Conservation (phyloP, 2,329 filamentous ascomycete species). For the Pseudogymnoascus sp. region DNA sequence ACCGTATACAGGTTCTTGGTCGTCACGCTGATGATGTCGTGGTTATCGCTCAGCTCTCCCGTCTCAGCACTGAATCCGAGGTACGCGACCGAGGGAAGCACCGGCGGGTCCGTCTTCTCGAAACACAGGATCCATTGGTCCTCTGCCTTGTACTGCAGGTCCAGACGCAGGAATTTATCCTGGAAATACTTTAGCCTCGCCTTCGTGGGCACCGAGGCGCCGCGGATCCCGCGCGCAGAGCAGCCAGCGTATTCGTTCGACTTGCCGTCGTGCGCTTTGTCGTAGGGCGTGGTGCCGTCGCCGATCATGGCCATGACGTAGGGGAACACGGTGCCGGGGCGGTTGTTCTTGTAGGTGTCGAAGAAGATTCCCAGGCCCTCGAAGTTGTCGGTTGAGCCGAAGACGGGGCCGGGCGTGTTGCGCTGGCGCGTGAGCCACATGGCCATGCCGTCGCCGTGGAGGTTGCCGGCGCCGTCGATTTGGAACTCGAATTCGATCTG, state of each 20-base stretch:
- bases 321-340: conserved; percentile 88
- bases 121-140: conserved; percentile 89
- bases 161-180: conserved; percentile 82
- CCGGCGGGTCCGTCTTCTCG: conserved; percentile 59
- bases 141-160: conserved; percentile 89
- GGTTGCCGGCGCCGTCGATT: conserved; percentile 77
- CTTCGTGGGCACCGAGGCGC: conserved; percentile 71
- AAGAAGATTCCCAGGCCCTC: conserved; percentile 89
- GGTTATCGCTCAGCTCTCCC: conserved; percentile 92
- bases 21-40: conserved; percentile 84
- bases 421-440: conserved; percentile 98
- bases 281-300: conserved; percentile 80
- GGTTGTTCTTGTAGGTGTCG: conserved; percentile 99
- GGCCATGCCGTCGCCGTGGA: conserved; percentile 94
- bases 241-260: conserved; percentile 87
- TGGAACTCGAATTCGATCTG: conserved; percentile 90
- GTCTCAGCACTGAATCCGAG: conserved; percentile 81
- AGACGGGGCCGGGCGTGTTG: conserved; percentile 70
- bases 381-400: conserved; percentile 80
- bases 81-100: conserved; percentile 70
- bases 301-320: conserved; percentile 98
- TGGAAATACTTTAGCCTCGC: conserved; percentile 90
- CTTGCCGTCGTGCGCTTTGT: conserved; percentile 93
- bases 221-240: conserved; percentile 85
- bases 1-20: conserved; percentile 77